Base-by-base conservation (phyloP, 2,329 filamentous ascomycete species). In the Aspergillus awamori region DNA sequence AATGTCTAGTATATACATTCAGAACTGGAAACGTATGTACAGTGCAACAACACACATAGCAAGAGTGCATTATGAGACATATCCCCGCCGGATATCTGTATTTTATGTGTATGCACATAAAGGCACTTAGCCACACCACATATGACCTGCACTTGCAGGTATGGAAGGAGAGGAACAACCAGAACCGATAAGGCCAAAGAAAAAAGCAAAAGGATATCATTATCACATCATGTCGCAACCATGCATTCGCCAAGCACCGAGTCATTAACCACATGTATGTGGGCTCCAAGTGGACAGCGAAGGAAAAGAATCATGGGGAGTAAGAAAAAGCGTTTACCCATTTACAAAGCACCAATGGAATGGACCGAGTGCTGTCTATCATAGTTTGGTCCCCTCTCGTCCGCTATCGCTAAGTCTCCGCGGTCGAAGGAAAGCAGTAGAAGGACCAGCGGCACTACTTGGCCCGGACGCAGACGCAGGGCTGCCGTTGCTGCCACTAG, bases 371-470 rank as follows among this genome's bases (percentile, higher is more conserved):
- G 15, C 13, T 7, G 22, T 20, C 26, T 4, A 53, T 61, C 45
- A 73, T 11, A 74, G 62, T 61, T 79, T 79, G n/a, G 76, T 80
- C 26, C 77, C 77, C 63, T 79, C 77, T 17, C 77, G 73, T 30
- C 73, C 75, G 59, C 70, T 71, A 65, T 80, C 77, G 60, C 77
- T 80, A 8, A 76, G 67, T 56, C 77, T 67, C 39, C 77, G 69
- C 5, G 72, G 67, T 26, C 75, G 67, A 48, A 73, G 58, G 7
- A 67, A 59, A 4, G 65, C 68, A 2, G 70, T 53, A 4, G 70
- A 67, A 8, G 69, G 63, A 10, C 65, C 66, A 20, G 67, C 56
- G 30, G 59, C 53, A 55, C 62, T 69, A 57, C 70, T 74, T 4
- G 74, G 67, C 0, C 71, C 70, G 20, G 73, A 53, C 2, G 65